Conservation (phyloP, 176 grass and related monocot genomes). For the Aegilops longissima region DNA sequence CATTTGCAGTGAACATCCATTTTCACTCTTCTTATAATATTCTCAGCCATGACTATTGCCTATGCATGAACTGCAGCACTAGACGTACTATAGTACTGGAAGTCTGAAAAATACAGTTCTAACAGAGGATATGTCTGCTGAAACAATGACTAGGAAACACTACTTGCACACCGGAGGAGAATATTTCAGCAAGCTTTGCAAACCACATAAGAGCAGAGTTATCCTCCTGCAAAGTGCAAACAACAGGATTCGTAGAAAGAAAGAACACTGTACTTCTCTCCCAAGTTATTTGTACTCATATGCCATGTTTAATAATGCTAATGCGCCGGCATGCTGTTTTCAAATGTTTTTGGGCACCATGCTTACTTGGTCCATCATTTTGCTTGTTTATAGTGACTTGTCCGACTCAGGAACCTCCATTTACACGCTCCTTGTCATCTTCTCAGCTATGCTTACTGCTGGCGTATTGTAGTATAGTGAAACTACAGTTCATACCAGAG, state of each 20-base stretch:
- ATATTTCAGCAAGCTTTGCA: background rate
- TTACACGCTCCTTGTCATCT: background rate
- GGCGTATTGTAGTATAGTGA: background rate
- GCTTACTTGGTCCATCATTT: background rate
- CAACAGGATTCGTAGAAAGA: background rate
- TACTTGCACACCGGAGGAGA: background rate
- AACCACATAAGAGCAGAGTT: background rate
- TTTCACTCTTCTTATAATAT: background rate
- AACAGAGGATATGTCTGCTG: background rate
- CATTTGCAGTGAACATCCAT: background rate
- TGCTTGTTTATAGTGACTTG: background rate
- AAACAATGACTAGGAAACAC: background rate
- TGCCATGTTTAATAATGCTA: no score
- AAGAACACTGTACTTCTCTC: no score
- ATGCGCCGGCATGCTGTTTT: background rate
- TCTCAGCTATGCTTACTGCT: background rate
- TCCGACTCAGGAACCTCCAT: background rate
- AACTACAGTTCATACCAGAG: background rate
- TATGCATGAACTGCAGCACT: background rate
- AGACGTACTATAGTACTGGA: background rate
- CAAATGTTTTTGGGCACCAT: background rate
- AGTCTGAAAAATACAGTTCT: background rate
- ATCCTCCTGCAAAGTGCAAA: constrained; percentile 12
- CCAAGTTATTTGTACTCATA: no score
- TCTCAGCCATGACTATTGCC: background rate